Evolutionary conservation across 352 stramenopile species (phyloP), one percentile per base, ranked within the genome.

Genomic region (Phytopythium mirpurense): DNA sequence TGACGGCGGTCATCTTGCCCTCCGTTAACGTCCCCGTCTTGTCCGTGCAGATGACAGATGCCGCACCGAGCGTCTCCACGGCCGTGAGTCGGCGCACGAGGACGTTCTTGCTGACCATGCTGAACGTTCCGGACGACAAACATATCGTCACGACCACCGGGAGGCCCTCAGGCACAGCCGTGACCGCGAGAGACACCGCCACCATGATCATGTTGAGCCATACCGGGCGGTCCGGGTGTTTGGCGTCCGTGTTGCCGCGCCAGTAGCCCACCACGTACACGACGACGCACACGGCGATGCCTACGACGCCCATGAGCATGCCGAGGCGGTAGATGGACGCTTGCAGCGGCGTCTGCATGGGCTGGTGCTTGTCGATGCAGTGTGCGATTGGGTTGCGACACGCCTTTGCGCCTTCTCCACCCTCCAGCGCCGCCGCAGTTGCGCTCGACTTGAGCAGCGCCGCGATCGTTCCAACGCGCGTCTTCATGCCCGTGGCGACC

Each of bases 151-250:
- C 78, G 3, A 88, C 79, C 68, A 89, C 86, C 0, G 78, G 78
- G 9, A 90, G 60, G n/a, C 78, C 83, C 54, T 92, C 78, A 0
- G 78, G 77, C 5, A 90, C 68, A 63, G 95, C 66, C 72, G 74
- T 78, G 32, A 92, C 68, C 65, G 72, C 56, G 6, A 93, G 77
- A 56, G 89, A 97, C 8, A 98, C 90, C 5, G 92, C 89, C 24
- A 98, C 91, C 63, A 96, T 98, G 27, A 98, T 86, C 57, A 98
- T 97, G 59, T 96, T 90, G 12, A 98, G 63, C 69, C 74, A 85
- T 31, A 98, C 81, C 6, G 93, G 79, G 18, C 94, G 78, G 27
- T 93, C 72, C 14, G 86, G 79, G 14, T 88, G 68, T 63, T 88
- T 86, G 0, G 78, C 74, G 52, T 88, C 63, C 59, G 47, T 85